These are phyloP conservation scores for Rhizopogon rudus DNA, from an alignment of 768 basidiomycete species.

Conservation along the genomic window DNA sequence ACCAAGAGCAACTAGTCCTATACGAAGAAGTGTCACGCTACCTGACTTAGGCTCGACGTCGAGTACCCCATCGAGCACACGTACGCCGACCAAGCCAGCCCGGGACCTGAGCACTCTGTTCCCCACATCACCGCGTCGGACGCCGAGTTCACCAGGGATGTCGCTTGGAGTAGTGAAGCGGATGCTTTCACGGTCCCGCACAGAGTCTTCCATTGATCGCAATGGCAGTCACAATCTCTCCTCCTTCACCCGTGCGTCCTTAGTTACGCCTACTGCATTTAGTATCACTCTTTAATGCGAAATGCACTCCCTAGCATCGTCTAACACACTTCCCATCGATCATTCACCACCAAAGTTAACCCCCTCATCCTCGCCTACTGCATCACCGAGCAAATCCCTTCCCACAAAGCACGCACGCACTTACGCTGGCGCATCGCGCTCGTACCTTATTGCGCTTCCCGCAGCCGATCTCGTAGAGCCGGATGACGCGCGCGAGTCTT, in stretches of 20 bases:
- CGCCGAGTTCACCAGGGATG: conserved; percentile 31
- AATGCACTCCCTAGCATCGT: conserved; percentile 13
- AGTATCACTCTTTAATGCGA: too few species aligned
- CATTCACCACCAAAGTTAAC: conserved; percentile 19
- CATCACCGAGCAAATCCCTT: conserved; percentile 20
- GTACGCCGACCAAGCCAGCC: conserved; percentile 23
- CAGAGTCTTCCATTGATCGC: conserved; percentile 47
- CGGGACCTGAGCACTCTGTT: conserved; percentile 46
- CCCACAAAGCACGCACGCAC: conserved; percentile 47
- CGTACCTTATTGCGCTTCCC: conserved; percentile 67
- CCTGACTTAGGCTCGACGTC: background rate
- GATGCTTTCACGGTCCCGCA: conserved; percentile 68
- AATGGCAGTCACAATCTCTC: background rate
- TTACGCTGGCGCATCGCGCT: conserved; percentile 75
- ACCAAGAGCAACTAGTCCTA: background rate
- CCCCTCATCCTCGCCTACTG: conserved; percentile 21
- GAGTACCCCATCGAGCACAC: background rate
- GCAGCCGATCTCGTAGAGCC: conserved; percentile 44
- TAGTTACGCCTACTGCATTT: background rate
- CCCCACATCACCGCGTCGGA: conserved; percentile 26
- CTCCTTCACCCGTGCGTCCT: background rate
- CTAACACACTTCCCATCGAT: conserved; percentile 18
- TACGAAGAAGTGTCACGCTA: background rate
- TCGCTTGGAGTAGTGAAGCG: conserved; percentile 47
- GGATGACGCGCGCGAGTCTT: conserved; percentile 55